These are phyloP conservation scores for Cadophora sp. DNA, from an alignment of 2,329 filamentous ascomycete genomes.

Conservation along the genomic window DNA sequence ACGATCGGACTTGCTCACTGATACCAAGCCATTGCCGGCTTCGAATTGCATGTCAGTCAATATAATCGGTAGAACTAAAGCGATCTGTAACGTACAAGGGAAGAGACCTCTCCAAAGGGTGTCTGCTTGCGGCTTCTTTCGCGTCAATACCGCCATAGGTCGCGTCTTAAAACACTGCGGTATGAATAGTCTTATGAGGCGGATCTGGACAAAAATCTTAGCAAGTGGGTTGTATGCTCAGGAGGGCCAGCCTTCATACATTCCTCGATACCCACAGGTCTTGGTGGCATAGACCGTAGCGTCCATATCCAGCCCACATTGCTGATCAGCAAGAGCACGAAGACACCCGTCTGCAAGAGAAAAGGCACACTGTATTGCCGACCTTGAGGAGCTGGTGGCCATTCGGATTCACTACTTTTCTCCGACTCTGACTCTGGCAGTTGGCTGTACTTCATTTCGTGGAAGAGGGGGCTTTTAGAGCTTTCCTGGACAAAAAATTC, in stretches of 20 bases:
- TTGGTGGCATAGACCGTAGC: not conserved
- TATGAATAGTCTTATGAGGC: not conserved
- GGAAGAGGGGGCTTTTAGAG: not conserved
- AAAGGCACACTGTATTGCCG: not conserved
- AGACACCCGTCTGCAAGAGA: not conserved
- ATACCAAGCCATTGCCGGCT: not conserved
- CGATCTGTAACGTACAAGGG: not conserved
- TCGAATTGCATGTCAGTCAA: not conserved
- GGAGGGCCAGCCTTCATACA: not conserved
- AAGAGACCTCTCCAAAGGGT: not conserved
- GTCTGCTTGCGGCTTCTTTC: conserved; percentile 3
- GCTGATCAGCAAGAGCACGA: not conserved
- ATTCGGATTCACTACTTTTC: not conserved
- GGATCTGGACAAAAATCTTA: not conserved
- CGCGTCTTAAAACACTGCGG: not conserved
- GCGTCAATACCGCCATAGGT: not conserved
- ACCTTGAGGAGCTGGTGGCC: not conserved
- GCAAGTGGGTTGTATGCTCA: not conserved
- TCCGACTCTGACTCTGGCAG: not conserved
- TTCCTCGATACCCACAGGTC: not conserved
- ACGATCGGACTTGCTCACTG: not conserved
- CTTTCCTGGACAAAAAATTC: not conserved
- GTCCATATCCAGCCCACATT: not conserved
- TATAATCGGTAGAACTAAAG: not conserved
- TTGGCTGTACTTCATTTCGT: not conserved